Evolutionary conservation across 1,284 basidiomycete genomes (phyloP).

Genomic region (Nidula niveotomentosa): DNA sequence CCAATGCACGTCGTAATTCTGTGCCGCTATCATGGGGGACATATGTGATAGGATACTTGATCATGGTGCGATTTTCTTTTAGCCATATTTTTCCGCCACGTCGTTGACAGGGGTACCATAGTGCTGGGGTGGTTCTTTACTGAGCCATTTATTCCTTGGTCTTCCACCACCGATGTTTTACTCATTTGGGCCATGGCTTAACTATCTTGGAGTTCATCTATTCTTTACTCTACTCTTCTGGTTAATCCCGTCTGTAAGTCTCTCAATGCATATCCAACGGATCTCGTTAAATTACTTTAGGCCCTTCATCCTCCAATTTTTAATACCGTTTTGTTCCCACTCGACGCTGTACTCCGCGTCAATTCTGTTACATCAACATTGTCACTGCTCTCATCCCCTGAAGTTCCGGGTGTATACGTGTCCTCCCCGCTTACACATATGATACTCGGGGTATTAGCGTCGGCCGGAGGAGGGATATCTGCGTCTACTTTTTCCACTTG

Average conservation of each 20-base stretch:
- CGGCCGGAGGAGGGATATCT: slow-evolving; percentile 38
- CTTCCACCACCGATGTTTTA: slow-evolving; percentile 46
- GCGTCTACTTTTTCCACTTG: slow-evolving; percentile 40
- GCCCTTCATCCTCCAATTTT: slow-evolving; percentile 26
- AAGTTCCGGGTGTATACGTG: slow-evolving; percentile 28
- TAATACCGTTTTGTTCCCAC: slow-evolving; percentile 44
- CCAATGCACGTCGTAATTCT: slow-evolving; percentile 24
- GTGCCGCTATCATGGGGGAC: slow-evolving; percentile 33
- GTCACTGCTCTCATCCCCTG: slow-evolving; percentile 25
- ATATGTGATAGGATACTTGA: slow-evolving; percentile 41
- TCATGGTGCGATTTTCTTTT: slow-evolving; percentile 32
- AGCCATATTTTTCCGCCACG: neutral
- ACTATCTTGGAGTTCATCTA: slow-evolving; percentile 44
- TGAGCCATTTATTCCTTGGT: slow-evolving; percentile 38
- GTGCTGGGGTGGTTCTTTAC: slow-evolving; percentile 47
- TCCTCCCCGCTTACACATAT: slow-evolving; percentile 39
- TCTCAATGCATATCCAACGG: slow-evolving; percentile 1
- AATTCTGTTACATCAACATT: slow-evolving; percentile 35
- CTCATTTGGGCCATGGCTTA: slow-evolving; percentile 38
- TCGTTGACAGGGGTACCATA: slow-evolving; percentile 10
- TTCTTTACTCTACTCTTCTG: slow-evolving; percentile 38
- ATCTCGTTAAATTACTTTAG: slow-evolving; percentile 8
- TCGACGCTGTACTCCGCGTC: slow-evolving; percentile 45
- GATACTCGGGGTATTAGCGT: slow-evolving; percentile 40
- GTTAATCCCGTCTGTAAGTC: slow-evolving; percentile 30